A percentile compares a stretch with the other conserved stretches of the same genome.
Evolutionary conservation across 2,329 filamentous ascomycete species (phyloP).

Genomic region (Exophiala lecanii-corni): DNA sequence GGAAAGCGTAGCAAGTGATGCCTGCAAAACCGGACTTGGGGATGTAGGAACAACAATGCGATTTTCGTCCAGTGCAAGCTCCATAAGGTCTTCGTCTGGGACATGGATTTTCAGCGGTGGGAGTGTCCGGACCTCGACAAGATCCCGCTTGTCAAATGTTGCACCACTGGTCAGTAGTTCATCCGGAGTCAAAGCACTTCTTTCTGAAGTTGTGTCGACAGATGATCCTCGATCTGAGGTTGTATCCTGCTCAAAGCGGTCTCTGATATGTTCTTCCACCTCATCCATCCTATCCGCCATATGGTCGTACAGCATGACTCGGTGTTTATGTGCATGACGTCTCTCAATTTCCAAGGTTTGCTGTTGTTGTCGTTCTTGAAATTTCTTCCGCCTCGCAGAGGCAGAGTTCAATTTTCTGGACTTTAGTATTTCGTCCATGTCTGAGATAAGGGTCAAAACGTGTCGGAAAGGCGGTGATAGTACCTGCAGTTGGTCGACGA

Average conservation of each 20-base stretch:
- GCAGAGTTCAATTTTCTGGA: slow-evolving; percentile 19
- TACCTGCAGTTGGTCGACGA: no score
- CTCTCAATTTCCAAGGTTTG: slow-evolving; percentile 11
- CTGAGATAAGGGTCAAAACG: background rate
- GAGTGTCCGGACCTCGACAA: background rate
- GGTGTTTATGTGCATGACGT: slow-evolving; percentile 14
- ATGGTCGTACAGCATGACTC: slow-evolving; percentile 13
- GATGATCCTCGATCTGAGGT: slow-evolving; percentile 19
- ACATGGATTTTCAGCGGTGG: slow-evolving; percentile 17
- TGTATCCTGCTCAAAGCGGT: slow-evolving; percentile 8
- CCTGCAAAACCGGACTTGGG: slow-evolving; percentile 12
- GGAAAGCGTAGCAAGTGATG: slow-evolving; percentile 19
- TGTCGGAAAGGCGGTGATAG: slow-evolving; percentile 2
- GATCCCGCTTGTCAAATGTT: slow-evolving; percentile 5
- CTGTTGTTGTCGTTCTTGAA: slow-evolving; percentile 21
- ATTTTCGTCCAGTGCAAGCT: slow-evolving; percentile 9
- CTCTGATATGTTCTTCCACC: background rate
- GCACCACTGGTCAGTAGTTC: slow-evolving; percentile 6
- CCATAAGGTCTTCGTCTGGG: slow-evolving; percentile 9
- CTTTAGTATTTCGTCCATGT: slow-evolving; percentile 23
- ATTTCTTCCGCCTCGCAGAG: slow-evolving; percentile 20
- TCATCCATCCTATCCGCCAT: slow-evolving; percentile 5
- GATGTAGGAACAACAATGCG: slow-evolving; percentile 15
- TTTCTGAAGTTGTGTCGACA: slow-evolving; percentile 17
- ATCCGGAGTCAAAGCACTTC: slow-evolving; percentile 17